A percentile compares a stretch with the other conserved stretches of the same genome.
These are phyloP conservation scores for Cicer bijugum DNA, from an alignment of 306 rosid genomes.

Conservation along the genomic window DNA sequence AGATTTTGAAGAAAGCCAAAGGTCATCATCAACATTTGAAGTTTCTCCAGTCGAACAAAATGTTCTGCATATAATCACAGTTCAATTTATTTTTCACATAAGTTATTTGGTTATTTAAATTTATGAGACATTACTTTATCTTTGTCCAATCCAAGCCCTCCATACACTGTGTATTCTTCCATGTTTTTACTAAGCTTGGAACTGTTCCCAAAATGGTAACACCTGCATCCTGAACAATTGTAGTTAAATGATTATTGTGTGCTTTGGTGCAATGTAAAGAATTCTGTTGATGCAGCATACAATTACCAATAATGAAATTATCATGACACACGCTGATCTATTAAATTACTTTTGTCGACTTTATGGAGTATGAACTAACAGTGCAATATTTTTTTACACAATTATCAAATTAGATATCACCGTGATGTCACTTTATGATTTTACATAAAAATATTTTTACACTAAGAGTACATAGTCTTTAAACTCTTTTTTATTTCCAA, in stretches of 20 bases:
- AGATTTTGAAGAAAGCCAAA: slow-evolving; percentile 90
- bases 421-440: background rate
- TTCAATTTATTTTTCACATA: slow-evolving; percentile 39
- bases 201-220: slow-evolving; percentile 93
- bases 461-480: background rate
- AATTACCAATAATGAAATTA: background rate
- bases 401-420: no score
- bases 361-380: background rate
- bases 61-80: slow-evolving; percentile 53
- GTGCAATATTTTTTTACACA: background rate
- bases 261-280: slow-evolving; percentile 1
- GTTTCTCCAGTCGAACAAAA: slow-evolving; percentile 82
- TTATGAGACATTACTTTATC: slow-evolving; percentile 63
- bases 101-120: slow-evolving; percentile 10
- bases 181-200: slow-evolving; percentile 91
- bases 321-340: background rate
- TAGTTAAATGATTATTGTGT: slow-evolving; percentile 23
- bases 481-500: background rate
- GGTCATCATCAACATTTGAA: slow-evolving; percentile 89
- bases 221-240: slow-evolving; percentile 78
- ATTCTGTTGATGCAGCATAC: background rate
- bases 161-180: slow-evolving; percentile 87
- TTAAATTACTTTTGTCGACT: background rate
- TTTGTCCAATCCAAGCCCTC: slow-evolving; percentile 91
- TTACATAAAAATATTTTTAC: background rate